phyloP scores from a whole-genome alignment of 2,329 filamentous ascomycete genomes.

The Nemania sp. region DNA sequence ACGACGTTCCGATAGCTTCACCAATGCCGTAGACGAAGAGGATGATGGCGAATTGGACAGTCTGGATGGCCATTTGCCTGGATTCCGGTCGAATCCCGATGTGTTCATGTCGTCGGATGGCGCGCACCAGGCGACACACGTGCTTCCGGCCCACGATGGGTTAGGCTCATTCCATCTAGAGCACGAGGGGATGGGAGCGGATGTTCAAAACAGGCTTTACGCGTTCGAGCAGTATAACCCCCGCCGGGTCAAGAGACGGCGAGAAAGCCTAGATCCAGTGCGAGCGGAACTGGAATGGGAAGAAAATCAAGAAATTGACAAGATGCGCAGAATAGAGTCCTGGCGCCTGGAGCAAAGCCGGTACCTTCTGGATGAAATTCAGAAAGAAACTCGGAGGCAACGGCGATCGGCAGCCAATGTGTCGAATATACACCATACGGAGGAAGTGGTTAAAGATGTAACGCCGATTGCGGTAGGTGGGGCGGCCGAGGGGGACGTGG shows the following conservation, averaged over 20 bases:
- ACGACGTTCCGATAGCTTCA: slow-evolving; percentile 44
- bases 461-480: slow-evolving; percentile 37
- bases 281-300: slow-evolving; percentile 57
- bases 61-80: slow-evolving; percentile 86
- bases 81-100: slow-evolving; percentile 70
- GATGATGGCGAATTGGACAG: slow-evolving; percentile 87
- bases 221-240: slow-evolving; percentile 87
- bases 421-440: slow-evolving; percentile 26
- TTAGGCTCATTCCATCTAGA: slow-evolving; percentile 79
- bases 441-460: slow-evolving; percentile 40
- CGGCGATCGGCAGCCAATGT: slow-evolving; percentile 49
- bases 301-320: slow-evolving; percentile 67
- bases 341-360: slow-evolving; percentile 93
- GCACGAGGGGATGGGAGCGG: slow-evolving; percentile 53
- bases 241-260: slow-evolving; percentile 59
- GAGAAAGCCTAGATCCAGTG: slow-evolving; percentile 57
- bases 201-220: slow-evolving; percentile 83
- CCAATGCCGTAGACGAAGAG: slow-evolving; percentile 46
- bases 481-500: slow-evolving; percentile 44
- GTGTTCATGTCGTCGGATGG: slow-evolving; percentile 46
- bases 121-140: slow-evolving; percentile 62
- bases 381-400: slow-evolving; percentile 75
- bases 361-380: slow-evolving; percentile 83
- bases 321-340: slow-evolving; percentile 80
- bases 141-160: slow-evolving; percentile 91